These are phyloP conservation scores for Dendrocalamus latiflorus DNA, from an alignment of 202 grass and related monocot species.

Conservation along the genomic window DNA sequence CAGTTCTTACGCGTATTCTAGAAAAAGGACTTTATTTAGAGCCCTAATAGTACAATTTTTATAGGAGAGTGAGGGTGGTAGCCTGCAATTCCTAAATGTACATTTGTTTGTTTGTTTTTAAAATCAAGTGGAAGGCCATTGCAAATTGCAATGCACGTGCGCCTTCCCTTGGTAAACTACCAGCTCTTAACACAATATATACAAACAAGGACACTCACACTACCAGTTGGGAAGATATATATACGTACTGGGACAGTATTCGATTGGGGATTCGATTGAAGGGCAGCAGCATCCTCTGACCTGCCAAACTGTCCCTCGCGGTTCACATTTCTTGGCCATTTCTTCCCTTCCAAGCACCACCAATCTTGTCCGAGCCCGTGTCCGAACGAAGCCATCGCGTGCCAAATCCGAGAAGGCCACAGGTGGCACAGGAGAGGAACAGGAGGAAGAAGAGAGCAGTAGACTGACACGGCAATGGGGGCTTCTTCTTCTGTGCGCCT, in stretches of 20 bases:
- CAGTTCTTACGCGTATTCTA: too few relatives aligned
- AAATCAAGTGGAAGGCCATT: background rate
- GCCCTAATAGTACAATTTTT: background rate
- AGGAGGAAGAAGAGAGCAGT: background rate
- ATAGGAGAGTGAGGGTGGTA: background rate
- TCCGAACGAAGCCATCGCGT: background rate
- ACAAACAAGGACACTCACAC: background rate
- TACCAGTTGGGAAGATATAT: background rate
- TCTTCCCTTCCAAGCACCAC: constrained; percentile 39
- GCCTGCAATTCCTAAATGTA: background rate
- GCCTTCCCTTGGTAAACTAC: background rate
- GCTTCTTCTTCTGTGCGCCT: background rate
- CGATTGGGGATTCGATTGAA: constrained; percentile 8
- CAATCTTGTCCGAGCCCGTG: constrained; percentile 38
- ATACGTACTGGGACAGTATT: background rate
- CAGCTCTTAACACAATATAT: background rate
- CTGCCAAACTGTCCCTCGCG: background rate
- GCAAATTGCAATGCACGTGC: constrained; percentile 6
- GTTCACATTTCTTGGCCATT: constrained; percentile 3
- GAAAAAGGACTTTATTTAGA: too few relatives aligned
- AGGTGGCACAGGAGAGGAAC: background rate
- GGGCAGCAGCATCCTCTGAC: constrained; percentile 8
- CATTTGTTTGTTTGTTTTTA: background rate
- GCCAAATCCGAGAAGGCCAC: constrained; percentile 16
- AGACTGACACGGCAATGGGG: constrained; percentile 15